phyloP scores from a whole-genome alignment of 768 basidiomycete genomes.

The Lentinula edodes region DNA sequence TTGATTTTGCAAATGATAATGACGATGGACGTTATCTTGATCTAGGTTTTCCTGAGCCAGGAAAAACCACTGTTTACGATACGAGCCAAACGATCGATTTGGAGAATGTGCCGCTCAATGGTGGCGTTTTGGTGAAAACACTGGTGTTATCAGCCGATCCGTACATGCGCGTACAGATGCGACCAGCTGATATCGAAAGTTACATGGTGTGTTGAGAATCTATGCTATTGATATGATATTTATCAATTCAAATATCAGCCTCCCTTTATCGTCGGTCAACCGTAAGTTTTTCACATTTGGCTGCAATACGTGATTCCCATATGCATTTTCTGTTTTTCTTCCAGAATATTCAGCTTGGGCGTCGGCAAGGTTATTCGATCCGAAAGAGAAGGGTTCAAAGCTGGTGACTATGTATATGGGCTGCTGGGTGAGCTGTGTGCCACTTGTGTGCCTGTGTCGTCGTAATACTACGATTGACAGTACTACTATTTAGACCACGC shows the following conservation, averaged over 20 bases:
- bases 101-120: conserved; percentile 26
- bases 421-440: conserved; percentile 9
- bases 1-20: background rate
- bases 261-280: conserved; percentile 11
- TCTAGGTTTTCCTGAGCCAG: conserved; percentile 20
- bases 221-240: background rate
- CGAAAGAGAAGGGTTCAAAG: conserved; percentile 15
- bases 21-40: background rate
- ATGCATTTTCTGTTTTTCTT: background rate
- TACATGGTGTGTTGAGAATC: conserved; percentile 13
- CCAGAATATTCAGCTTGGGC: conserved; percentile 10
- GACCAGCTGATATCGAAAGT: conserved; percentile 11
- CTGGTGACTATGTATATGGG: conserved; percentile 22
- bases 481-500: conserved; percentile 7
- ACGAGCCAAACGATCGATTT: conserved; percentile 28
- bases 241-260: background rate
- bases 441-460: background rate
- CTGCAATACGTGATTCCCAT: background rate
- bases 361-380: conserved; percentile 22
- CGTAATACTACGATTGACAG: background rate
- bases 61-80: conserved; percentile 27
- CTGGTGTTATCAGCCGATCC: conserved; percentile 34
- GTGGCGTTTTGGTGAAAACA: conserved; percentile 30
- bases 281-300: conserved; percentile 11
- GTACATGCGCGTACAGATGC: conserved; percentile 27